These are phyloP conservation scores for Phytophthora fragariae DNA, from an alignment of 352 stramenopile species.

Conservation along the genomic window DNA sequence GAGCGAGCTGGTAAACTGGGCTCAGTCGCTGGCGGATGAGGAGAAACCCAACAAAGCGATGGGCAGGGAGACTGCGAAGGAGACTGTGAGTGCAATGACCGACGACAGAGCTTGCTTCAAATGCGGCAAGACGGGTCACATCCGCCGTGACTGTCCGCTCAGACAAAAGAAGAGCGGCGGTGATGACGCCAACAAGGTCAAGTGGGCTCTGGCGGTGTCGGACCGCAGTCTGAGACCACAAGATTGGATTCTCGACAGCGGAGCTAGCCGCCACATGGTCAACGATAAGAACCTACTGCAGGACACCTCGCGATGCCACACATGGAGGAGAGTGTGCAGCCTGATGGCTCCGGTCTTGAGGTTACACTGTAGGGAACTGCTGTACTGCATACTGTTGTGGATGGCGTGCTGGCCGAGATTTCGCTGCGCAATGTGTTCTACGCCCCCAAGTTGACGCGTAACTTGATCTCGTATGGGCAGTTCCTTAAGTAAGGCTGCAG, in stretches of 20 bases:
- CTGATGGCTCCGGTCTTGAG: slow-evolving; percentile 1
- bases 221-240: background rate
- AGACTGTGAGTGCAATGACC: background rate
- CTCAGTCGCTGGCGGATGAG: slow-evolving; percentile 3
- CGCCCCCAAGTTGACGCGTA: slow-evolving; percentile 12
- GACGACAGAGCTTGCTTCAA: slow-evolving; percentile 1
- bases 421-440: slow-evolving; percentile 14
- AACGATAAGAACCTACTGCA: background rate
- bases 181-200: background rate
- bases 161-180: background rate
- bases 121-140: background rate
- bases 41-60: background rate
- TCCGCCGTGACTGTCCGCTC: slow-evolving; percentile 1
- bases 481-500: background rate
- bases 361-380: slow-evolving; percentile 3
- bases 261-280: slow-evolving; percentile 12
- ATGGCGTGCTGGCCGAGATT: slow-evolving; percentile 1
- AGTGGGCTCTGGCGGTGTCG: background rate
- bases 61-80: background rate
- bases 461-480: slow-evolving; percentile 8
- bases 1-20: slow-evolving; percentile 4
- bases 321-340: slow-evolving; percentile 1
- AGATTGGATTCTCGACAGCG: slow-evolving; percentile 15
- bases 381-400: background rate
- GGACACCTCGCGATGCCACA: no score